These are phyloP conservation scores for Flaveria floridana DNA, from an alignment of 140 eudicot genomes.

Conservation along the genomic window DNA sequence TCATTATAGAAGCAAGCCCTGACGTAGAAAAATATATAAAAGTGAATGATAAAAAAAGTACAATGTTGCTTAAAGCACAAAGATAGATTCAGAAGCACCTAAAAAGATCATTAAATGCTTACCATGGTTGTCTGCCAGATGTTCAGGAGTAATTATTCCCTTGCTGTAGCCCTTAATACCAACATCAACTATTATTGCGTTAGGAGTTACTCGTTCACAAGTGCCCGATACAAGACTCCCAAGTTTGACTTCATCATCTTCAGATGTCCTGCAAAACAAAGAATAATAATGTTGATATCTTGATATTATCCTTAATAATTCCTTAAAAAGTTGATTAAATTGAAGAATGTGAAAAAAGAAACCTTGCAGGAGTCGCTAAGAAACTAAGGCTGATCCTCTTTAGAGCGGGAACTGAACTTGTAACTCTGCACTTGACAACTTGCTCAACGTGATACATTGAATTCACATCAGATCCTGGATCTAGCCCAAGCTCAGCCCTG, in stretches of 20 bases:
- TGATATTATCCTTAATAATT: constrained; percentile 14
- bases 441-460: constrained; percentile 86
- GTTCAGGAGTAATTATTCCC: constrained; percentile 77
- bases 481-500: constrained; percentile 92
- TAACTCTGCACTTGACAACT: constrained; percentile 89
- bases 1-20: constrained; percentile 69
- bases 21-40: constrained; percentile 21
- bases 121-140: constrained; percentile 92
- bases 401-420: constrained; percentile 67
- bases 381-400: constrained; percentile 78
- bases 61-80: not conserved
- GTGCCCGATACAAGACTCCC: constrained; percentile 87
- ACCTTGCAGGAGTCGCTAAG: constrained; percentile 64
- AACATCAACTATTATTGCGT: constrained; percentile 51
- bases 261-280: constrained; percentile 45
- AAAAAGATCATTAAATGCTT: constrained; percentile 1
- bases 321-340: not conserved
- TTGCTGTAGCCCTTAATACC: constrained; percentile 52
- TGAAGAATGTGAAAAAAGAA: constrained; percentile 12
- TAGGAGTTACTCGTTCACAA: constrained; percentile 61
- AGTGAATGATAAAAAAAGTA: constrained; percentile 13
- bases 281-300: constrained; percentile 8
- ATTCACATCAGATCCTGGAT: constrained; percentile 65
- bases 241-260: constrained; percentile 54
- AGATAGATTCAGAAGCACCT: not conserved